phyloP scores from a whole-genome alignment of 2,329 filamentous ascomycete species.

The Colletotrichum tropicale region DNA sequence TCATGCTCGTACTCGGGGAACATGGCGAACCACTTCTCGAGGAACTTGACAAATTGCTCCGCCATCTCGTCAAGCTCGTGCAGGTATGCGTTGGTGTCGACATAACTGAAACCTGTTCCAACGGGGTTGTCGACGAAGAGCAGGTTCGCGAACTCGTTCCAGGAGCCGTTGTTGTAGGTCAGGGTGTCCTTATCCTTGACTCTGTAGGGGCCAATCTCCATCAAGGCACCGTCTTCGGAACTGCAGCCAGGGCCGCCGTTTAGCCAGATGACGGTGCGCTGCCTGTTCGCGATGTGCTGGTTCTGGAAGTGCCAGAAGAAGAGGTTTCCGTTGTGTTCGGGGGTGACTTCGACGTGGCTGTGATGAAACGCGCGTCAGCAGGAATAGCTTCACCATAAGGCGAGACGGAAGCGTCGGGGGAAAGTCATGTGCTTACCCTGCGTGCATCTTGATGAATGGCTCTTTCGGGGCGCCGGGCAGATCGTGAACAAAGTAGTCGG shows the following conservation, averaged over 20 bases:
- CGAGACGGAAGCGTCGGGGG: background rate
- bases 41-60: conserved; percentile 81
- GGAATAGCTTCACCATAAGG: background rate
- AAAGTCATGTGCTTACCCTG: conserved; percentile 71
- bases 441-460: conserved; percentile 93
- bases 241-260: conserved; percentile 98
- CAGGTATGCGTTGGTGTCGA: conserved; percentile 85
- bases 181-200: conserved; percentile 76
- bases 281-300: conserved; percentile 88
- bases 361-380: conserved; percentile 28
- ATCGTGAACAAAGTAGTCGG: conserved; percentile 87
- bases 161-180: conserved; percentile 88
- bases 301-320: conserved; percentile 99
- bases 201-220: conserved; percentile 94
- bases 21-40: conserved; percentile 88
- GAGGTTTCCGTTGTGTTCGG: conserved; percentile 86
- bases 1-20: conserved; percentile 93
- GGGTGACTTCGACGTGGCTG: conserved; percentile 90
- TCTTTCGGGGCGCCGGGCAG: conserved; percentile 81
- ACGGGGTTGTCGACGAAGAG: conserved; percentile 98
- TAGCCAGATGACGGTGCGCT: conserved; percentile 93
- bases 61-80: conserved; percentile 90
- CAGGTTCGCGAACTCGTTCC: conserved; percentile 97
- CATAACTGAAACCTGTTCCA: conserved; percentile 95
- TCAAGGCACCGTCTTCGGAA: conserved; percentile 94